Evolutionary conservation across 1,139 yeast genomes (phyloP), one percentile per base, ranked within the genome.

Genomic region (Nakaseomyces kungkrabaensis): DNA sequence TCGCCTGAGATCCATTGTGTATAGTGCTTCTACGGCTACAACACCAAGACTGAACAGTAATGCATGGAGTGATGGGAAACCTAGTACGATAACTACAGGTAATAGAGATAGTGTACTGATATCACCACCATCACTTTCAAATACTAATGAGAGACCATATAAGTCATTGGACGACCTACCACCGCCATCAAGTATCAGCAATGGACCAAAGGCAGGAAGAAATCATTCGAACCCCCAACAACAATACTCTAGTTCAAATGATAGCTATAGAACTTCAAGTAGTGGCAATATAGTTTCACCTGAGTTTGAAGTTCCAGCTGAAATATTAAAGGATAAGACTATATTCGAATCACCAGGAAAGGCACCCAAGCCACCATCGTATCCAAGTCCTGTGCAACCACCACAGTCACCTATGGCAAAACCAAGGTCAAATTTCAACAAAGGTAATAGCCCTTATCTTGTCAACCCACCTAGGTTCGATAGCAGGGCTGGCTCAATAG

Each of bases 301-400:
- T 4, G 37, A 43, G 13, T 31, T 26, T 24, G 37, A 27, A 50
- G 51, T 36, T 50, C 57, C 45, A 43, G 43, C 37, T 5, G 47
- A 45, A 22, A 51, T 48, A 13, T 24, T 41, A n/a, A 33, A 53
- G 9, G 54, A 54, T 44, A 56, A 56, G 24, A 54, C 52, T 11
- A 50, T 59, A 8, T 80, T 81, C 58, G 65, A 71, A 43, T 79
- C 86, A 0, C 87, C 86, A 22, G 72, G 86, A 61, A 77, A 68
- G 56, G 82, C 85, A 0, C 86, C 85, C 0, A 73, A 72, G 49
- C 82, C 82, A 9, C 83, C 83, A 4, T 61, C 70, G 3, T 71
- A 68, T 45, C 72, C 75, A 44, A 74, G 75, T 47, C 79, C 80
- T 1, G 72, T 74, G 4, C 68, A 59, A 51, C 67, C 68, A 11